phyloP scores from a whole-genome alignment of 108 stramenopile genomes.

The Cyclotella kingstonii region DNA sequence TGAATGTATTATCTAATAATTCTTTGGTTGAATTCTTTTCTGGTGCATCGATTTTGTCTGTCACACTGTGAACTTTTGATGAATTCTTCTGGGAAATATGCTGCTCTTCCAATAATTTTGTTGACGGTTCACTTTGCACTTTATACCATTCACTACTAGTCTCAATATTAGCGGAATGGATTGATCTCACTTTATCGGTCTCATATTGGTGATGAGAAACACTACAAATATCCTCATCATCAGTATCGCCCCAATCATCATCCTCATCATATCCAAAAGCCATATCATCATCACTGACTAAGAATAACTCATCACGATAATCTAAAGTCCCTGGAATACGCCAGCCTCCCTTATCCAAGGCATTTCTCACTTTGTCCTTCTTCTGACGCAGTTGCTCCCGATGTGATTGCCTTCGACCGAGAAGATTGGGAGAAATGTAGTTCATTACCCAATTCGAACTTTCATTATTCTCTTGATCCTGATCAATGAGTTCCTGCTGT shows the following conservation, averaged over 20 bases:
- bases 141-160: no score
- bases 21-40: no score
- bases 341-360: slow-evolving; percentile 41
- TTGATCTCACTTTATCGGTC: background rate
- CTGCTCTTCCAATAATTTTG: no score
- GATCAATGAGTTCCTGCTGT: background rate
- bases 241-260: slow-evolving; percentile 39
- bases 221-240: slow-evolving; percentile 5
- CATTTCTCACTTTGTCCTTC: slow-evolving; percentile 17
- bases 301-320: slow-evolving; percentile 82
- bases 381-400: background rate
- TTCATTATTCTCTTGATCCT: no score
- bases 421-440: background rate
- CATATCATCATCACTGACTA: slow-evolving; percentile 70
- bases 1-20: no score
- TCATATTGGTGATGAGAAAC: background rate
- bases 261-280: slow-evolving; percentile 52
- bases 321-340: slow-evolving; percentile 42
- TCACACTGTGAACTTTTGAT: no score
- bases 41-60: no score
- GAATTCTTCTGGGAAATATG: no score
- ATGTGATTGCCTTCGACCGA: background rate
- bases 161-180: background rate
- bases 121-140: no score
- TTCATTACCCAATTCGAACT: slow-evolving; percentile 8